Conservation (phyloP, 495 filamentous ascomycete genomes). For the Penicillium argentinense region DNA sequence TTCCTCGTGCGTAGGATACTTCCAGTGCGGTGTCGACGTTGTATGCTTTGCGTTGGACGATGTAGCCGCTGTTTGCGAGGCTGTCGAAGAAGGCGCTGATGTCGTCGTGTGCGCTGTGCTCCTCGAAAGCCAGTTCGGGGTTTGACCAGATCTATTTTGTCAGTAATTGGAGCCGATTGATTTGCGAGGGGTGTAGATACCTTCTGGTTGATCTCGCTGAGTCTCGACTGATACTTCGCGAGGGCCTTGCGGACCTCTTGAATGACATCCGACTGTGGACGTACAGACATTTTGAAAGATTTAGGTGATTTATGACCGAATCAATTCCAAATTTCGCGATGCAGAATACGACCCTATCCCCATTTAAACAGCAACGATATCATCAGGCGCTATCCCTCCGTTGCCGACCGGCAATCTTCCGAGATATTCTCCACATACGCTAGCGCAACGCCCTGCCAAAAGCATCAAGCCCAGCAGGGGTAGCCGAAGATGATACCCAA, state of each 20-base stretch:
- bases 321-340: too few relatives aligned
- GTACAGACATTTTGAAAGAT: too few relatives aligned
- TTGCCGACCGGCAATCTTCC: constrained; percentile 19
- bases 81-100: constrained; percentile 46
- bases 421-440: too few relatives aligned
- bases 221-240: constrained; percentile 28
- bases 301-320: too few relatives aligned
- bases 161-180: too few relatives aligned
- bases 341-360: too few relatives aligned
- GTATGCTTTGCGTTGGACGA: constrained; percentile 43
- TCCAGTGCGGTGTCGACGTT: constrained; percentile 57
- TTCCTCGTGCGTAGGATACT: constrained; percentile 45
- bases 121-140: constrained; percentile 54
- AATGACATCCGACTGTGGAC: constrained; percentile 22
- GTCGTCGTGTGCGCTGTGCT: constrained; percentile 50
- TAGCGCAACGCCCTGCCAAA: background rate
- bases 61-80: constrained; percentile 24
- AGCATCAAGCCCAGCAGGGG: background rate
- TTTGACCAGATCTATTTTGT: constrained; percentile 51
- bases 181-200: too few relatives aligned
- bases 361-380: too few relatives aligned
- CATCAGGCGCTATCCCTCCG: constrained; percentile 7
- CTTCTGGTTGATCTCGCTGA: constrained; percentile 46
- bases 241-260: constrained; percentile 26
- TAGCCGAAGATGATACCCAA: background rate